A percentile compares a stretch with the other conserved stretches of the same genome.
These are phyloP conservation scores for Sporodiniella umbellata DNA, from an alignment of 371 early-diverging fungal species.

Conservation along the genomic window DNA sequence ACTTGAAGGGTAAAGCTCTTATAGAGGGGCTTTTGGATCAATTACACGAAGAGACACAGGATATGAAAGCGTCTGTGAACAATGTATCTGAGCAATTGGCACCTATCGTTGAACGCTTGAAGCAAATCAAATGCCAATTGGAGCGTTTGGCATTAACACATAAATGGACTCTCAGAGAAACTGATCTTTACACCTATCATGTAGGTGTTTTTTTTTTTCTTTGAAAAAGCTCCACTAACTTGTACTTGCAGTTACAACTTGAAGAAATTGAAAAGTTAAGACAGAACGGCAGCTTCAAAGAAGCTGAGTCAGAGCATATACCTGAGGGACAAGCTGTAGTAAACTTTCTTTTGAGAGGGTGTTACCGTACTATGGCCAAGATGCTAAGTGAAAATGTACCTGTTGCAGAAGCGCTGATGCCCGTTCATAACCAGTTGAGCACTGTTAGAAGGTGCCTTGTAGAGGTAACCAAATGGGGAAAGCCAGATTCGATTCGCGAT, in stretches of 20 bases:
- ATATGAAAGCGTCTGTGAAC: slow-evolving; percentile 75
- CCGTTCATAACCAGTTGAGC: slow-evolving; percentile 79
- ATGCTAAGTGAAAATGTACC: slow-evolving; percentile 81
- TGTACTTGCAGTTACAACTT: slow-evolving; percentile 53
- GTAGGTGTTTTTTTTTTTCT: slow-evolving; percentile 20
- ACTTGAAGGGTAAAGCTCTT: slow-evolving; percentile 76
- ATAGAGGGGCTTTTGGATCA: slow-evolving; percentile 83
- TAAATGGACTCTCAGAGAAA: slow-evolving; percentile 82
- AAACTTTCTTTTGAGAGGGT: slow-evolving; percentile 83
- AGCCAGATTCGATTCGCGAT: slow-evolving; percentile 76
- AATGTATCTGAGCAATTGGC: slow-evolving; percentile 62
- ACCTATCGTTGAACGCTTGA: slow-evolving; percentile 72
- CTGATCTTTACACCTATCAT: slow-evolving; percentile 81
- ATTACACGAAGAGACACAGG: slow-evolving; percentile 77
- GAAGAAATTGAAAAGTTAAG: slow-evolving; percentile 69
- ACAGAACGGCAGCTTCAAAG: slow-evolving; percentile 69
- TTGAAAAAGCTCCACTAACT: not conserved
- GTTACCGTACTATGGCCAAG: slow-evolving; percentile 84
- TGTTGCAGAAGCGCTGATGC: slow-evolving; percentile 83
- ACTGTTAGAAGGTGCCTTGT: slow-evolving; percentile 80
- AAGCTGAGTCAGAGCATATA: slow-evolving; percentile 54
- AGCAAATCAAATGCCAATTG: slow-evolving; percentile 69
- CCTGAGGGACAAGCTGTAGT: slow-evolving; percentile 74
- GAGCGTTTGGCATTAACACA: slow-evolving; percentile 72
- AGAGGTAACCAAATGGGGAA: slow-evolving; percentile 83